These are phyloP conservation scores for Pleoardoris graminearum DNA, from an alignment of 2,329 filamentous ascomycete genomes.

Conservation along the genomic window DNA sequence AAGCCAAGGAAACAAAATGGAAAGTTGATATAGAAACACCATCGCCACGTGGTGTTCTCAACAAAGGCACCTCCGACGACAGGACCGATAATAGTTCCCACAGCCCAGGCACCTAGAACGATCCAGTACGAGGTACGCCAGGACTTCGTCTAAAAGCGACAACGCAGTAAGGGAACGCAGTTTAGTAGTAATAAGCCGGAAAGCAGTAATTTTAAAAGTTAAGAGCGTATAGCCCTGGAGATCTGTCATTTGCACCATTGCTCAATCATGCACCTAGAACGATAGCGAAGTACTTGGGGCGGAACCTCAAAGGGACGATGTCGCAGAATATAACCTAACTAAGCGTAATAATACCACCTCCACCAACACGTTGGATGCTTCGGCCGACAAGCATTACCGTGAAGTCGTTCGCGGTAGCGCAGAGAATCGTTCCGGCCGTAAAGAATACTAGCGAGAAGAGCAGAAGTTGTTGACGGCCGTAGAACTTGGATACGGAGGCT, in stretches of 20 bases:
- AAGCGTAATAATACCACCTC: constrained; percentile 47
- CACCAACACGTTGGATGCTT: constrained; percentile 45
- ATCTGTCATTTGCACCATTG: too few species aligned
- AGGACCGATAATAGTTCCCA: constrained; percentile 59
- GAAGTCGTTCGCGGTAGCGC: constrained; percentile 43
- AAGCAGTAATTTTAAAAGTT: too few species aligned
- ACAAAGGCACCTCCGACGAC: constrained; percentile 56
- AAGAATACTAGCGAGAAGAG: constrained; percentile 49
- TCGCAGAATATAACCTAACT: constrained; percentile 52
- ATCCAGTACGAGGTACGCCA: too few species aligned
- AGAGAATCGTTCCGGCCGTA: constrained; percentile 52
- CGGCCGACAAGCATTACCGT: constrained; percentile 41
- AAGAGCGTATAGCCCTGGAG: too few species aligned
- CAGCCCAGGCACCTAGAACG: constrained; percentile 52
- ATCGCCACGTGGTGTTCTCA: constrained; percentile 59
- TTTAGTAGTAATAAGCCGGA: too few species aligned
- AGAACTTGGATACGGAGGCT: constrained; percentile 50
- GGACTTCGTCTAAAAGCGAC: too few species aligned
- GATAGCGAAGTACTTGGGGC: constrained; percentile 49
- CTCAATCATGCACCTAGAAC: constrained; percentile 50
- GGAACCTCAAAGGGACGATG: constrained; percentile 47
- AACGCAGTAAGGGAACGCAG: too few species aligned
- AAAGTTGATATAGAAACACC: constrained; percentile 68
- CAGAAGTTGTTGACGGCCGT: constrained; percentile 53
- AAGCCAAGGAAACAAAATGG: constrained; percentile 52